A percentile compares a stretch with the other conserved stretches of the same genome.
Evolutionary conservation across 2,329 filamentous ascomycete genomes (phyloP).

Genomic region (Fusarium anguioides): DNA sequence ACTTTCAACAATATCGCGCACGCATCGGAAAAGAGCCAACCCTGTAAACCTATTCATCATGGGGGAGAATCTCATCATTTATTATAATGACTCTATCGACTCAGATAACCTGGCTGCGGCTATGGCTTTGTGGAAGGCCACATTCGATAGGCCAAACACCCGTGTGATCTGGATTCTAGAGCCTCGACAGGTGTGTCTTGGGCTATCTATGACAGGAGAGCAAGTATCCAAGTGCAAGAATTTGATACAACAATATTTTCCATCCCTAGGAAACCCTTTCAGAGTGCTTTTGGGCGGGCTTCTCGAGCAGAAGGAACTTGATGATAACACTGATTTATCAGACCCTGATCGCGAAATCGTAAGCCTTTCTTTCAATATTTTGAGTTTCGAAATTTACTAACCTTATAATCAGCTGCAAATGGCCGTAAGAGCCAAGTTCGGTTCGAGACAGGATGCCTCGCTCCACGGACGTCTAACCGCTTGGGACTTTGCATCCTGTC

Average conservation of each 20-base stretch:
- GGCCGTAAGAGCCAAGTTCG: conserved; percentile 32
- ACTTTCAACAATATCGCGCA: conserved; percentile 12
- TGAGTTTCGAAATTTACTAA: not conserved
- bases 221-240: conserved; percentile 25
- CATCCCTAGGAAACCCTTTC: conserved; percentile 19
- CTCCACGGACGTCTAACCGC: conserved; percentile 37
- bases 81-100: conserved; percentile 45
- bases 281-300: conserved; percentile 41
- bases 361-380: not conserved
- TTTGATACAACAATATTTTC: conserved; percentile 34
- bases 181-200: conserved; percentile 42
- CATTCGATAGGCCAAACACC: conserved; percentile 9
- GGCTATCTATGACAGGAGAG: conserved; percentile 27
- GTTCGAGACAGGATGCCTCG: conserved; percentile 27
- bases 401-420: conserved; percentile 18
- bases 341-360: conserved; percentile 25
- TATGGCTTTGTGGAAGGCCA: conserved; percentile 34
- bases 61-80: conserved; percentile 39
- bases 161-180: conserved; percentile 42
- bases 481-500: conserved; percentile 36
- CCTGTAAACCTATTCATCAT: conserved; percentile 5
- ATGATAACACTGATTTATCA: conserved; percentile 12
- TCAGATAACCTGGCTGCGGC: conserved; percentile 43
- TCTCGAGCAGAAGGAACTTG: conserved; percentile 29
- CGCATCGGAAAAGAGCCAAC: not conserved